Conservation (phyloP, 257 asterid species). For the Echites panduratus region DNA sequence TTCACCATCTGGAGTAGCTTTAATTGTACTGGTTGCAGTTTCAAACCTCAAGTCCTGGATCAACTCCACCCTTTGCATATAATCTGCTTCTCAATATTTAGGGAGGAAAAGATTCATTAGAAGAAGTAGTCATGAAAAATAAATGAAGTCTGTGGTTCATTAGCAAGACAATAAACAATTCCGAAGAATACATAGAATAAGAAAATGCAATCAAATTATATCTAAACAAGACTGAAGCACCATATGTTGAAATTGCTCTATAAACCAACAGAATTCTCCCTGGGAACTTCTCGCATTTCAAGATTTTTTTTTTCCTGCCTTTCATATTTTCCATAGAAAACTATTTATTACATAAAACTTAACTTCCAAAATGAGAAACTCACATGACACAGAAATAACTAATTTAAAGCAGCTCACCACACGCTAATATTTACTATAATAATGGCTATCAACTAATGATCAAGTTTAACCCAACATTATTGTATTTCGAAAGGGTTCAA, state of each 20-base stretch:
- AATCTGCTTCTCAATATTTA: conserved; percentile 36
- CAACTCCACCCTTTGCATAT: conserved; percentile 74
- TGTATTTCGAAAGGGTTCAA: not conserved
- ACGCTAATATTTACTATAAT: not conserved
- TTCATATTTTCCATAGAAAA: not conserved
- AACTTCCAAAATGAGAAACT: not conserved
- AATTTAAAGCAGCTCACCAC: not conserved
- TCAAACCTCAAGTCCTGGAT: conserved; percentile 91
- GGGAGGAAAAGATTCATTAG: conserved; percentile 6
- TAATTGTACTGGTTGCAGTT: conserved; percentile 75
- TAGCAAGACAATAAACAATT: not conserved
- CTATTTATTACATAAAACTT: not conserved
- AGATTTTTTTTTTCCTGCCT: too few species aligned
- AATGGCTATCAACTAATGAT: not conserved
- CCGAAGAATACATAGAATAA: not conserved
- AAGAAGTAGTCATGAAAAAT: not conserved
- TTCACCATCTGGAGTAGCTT: conserved; percentile 82
- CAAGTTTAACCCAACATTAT: not conserved
- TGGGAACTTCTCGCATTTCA: not conserved
- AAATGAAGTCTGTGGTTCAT: not conserved
- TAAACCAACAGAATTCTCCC: not conserved
- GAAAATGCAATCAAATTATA: not conserved
- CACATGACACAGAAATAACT: not conserved
- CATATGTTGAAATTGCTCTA: not conserved
- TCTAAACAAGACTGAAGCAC: not conserved